phyloP scores from a whole-genome alignment of 306 rosid genomes.

The Quercus cerris region DNA sequence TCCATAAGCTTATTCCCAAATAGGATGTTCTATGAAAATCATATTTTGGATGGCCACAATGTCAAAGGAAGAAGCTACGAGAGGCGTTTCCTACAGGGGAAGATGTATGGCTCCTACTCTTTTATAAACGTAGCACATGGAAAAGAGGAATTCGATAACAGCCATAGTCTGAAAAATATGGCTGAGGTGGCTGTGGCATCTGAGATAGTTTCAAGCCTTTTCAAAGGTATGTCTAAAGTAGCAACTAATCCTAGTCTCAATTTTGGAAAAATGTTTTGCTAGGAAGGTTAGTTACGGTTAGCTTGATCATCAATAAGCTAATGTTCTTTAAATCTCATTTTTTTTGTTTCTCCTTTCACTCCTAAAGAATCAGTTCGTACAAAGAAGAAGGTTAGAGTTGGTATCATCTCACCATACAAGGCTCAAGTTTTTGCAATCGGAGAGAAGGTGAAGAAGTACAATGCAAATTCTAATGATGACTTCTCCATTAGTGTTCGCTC shows the following conservation, averaged over 20 bases:
- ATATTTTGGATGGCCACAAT: constrained; percentile 26
- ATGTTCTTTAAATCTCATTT: neutral
- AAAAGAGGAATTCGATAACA: constrained; percentile 28
- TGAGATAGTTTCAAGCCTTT: constrained; percentile 33
- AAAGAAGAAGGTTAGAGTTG: constrained; percentile 25
- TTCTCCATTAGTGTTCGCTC: constrained; percentile 29
- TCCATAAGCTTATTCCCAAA: constrained; percentile 37
- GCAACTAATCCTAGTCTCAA: neutral
- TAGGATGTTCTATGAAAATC: constrained; percentile 32
- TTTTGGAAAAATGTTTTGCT: neutral
- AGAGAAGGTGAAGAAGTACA: constrained; percentile 11
- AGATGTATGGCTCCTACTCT: constrained; percentile 37
- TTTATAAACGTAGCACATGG: constrained; percentile 38
- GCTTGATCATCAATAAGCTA: neutral
- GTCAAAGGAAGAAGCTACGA: constrained; percentile 24
- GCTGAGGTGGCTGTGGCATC: constrained; percentile 40
- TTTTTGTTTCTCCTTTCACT: neutral
- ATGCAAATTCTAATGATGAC: neutral
- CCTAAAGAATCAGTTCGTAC: constrained; percentile 3
- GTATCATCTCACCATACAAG: constrained; percentile 44
- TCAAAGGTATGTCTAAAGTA: constrained; percentile 16
- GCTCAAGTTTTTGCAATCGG: constrained; percentile 36
- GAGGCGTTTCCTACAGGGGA: constrained; percentile 24
- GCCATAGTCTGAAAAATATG: constrained; percentile 30
- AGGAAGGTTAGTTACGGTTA: neutral